Conservation (phyloP, 768 basidiomycete species). For the Cystofilobasidium macerans region DNA sequence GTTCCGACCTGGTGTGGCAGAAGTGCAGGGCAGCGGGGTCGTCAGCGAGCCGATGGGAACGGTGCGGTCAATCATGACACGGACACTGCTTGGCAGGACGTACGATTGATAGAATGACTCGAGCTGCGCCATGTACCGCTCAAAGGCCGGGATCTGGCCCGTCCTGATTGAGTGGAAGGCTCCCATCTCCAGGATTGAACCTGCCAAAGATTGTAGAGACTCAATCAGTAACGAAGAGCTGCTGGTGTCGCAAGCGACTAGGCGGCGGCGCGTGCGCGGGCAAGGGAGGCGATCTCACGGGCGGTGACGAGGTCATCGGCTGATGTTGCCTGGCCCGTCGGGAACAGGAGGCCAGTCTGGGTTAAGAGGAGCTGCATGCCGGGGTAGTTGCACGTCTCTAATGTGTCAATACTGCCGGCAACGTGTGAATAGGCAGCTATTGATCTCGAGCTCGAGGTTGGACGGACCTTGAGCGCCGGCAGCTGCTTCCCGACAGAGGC, state of each 20-base stretch:
- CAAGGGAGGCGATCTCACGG: slow-evolving; percentile 44
- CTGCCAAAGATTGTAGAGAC: slow-evolving; percentile 41
- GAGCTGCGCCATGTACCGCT: slow-evolving; percentile 86
- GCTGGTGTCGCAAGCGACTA: neutral
- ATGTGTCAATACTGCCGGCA: no score
- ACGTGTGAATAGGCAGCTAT: no score
- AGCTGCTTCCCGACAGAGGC: slow-evolving; percentile 55
- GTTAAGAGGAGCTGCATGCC: slow-evolving; percentile 65
- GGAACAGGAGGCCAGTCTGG: slow-evolving; percentile 63
- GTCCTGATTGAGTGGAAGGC: slow-evolving; percentile 85
- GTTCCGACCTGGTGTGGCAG: slow-evolving; percentile 47
- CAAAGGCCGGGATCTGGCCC: slow-evolving; percentile 81
- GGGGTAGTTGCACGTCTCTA: no score
- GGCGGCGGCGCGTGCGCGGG: neutral
- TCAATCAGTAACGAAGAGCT: neutral
- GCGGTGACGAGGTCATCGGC: slow-evolving; percentile 59
- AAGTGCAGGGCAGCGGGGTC: neutral
- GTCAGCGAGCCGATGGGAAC: slow-evolving; percentile 10
- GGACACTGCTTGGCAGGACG: slow-evolving; percentile 41
- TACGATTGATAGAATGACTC: slow-evolving; percentile 68
- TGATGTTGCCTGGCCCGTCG: slow-evolving; percentile 50
- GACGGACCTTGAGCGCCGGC: slow-evolving; percentile 60
- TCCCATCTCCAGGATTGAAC: slow-evolving; percentile 90
- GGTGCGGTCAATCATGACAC: slow-evolving; percentile 29
- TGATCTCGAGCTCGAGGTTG: slow-evolving; percentile 32